Evolutionary conservation across 2,329 filamentous ascomycete genomes (phyloP).

Genomic region (Diaporthe ilicicola): DNA sequence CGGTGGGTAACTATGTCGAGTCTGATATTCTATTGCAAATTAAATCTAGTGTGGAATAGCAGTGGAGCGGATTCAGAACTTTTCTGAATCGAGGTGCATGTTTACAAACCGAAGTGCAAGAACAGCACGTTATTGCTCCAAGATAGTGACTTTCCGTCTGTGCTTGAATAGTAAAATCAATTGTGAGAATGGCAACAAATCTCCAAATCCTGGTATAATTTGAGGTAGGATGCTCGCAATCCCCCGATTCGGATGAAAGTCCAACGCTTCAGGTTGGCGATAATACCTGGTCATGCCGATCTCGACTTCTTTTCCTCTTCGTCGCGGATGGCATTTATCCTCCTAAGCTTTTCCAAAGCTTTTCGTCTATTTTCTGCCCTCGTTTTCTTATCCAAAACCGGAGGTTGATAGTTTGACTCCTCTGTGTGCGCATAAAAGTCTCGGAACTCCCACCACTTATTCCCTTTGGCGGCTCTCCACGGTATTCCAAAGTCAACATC

Average conservation of each 20-base stretch:
- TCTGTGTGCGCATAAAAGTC: not conserved
- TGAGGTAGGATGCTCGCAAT: no score
- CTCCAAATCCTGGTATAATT: no score
- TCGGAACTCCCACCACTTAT: not conserved
- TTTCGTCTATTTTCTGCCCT: not conserved
- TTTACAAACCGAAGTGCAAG: no score
- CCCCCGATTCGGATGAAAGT: not conserved
- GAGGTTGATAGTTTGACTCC: not conserved
- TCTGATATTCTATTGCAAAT: no score
- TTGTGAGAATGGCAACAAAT: no score
- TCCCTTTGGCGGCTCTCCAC: not conserved
- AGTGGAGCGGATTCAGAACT: no score
- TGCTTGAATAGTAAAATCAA: no score
- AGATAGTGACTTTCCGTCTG: no score
- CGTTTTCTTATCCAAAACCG: not conserved
- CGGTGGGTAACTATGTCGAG: no score
- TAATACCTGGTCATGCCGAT: not conserved
- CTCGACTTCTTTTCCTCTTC: not conserved
- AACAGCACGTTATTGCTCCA: no score
- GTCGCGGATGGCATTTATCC: not conserved
- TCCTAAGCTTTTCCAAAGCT: not conserved
- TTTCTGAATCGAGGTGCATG: no score
- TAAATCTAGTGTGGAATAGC: no score
- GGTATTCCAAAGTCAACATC: not conserved
- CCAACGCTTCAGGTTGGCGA: not conserved